These are phyloP conservation scores for Xylariaceae sp. DNA, from an alignment of 2,329 filamentous ascomycete species.

Conservation along the genomic window DNA sequence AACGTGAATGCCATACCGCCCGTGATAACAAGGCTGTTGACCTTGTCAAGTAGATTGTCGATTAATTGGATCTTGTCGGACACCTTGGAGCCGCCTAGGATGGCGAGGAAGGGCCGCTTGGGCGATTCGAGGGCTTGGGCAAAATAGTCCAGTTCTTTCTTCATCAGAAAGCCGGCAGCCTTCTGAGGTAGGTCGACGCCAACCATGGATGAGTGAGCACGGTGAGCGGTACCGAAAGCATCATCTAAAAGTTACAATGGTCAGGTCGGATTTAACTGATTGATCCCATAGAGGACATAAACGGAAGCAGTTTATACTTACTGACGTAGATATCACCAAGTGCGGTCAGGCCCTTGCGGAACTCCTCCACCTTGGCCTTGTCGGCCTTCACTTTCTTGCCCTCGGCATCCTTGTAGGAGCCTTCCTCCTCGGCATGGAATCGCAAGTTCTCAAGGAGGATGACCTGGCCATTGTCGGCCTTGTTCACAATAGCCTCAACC, in stretches of 20 bases:
- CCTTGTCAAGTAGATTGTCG: slow-evolving; percentile 97
- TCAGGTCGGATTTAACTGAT: neutral
- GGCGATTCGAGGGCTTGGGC: slow-evolving; percentile 93
- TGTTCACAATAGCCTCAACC: slow-evolving; percentile 87
- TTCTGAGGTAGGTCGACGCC: slow-evolving; percentile 95
- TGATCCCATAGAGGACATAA: slow-evolving; percentile 12
- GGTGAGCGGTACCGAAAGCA: slow-evolving; percentile 97
- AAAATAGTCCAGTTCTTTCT: slow-evolving; percentile 99
- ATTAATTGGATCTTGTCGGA: slow-evolving; percentile 99
- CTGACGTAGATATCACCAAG: slow-evolving; percentile 97
- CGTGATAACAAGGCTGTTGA: slow-evolving; percentile 95
- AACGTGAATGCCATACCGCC: slow-evolving; percentile 99
- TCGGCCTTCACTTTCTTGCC: slow-evolving; percentile 99
- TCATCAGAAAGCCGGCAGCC: slow-evolving; percentile 97
- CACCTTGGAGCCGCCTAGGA: slow-evolving; percentile 97
- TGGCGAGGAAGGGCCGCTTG: slow-evolving; percentile 95
- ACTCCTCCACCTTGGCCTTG: slow-evolving; percentile 88
- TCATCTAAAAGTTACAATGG: slow-evolving; percentile 67
- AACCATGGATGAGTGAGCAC: slow-evolving; percentile 99
- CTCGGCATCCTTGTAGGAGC: slow-evolving; percentile 88
- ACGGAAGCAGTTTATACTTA: slow-evolving; percentile 53
- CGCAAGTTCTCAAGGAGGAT: slow-evolving; percentile 96
- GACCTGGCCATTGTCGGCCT: slow-evolving; percentile 79
- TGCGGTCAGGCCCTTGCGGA: slow-evolving; percentile 92
- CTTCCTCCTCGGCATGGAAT: slow-evolving; percentile 98